Evolutionary conservation across 163 green algal species (phyloP).

Genomic region (Volvox carteri): DNA sequence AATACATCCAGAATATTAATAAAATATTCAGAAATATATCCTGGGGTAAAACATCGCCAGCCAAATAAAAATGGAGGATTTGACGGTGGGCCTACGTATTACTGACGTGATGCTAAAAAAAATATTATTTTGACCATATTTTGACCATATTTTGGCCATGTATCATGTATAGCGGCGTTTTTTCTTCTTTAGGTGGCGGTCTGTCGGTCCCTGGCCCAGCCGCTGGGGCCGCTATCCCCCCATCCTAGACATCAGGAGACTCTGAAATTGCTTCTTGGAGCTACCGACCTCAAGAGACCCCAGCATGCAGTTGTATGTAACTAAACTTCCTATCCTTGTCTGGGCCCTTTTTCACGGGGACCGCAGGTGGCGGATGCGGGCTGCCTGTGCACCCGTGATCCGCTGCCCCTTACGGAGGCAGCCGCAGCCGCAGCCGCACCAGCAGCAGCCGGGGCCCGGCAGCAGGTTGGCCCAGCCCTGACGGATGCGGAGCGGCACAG

Average conservation of each 20-base stretch:
- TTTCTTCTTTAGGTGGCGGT: too few species aligned
- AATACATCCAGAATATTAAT: too few species aligned
- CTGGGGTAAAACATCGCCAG: background rate
- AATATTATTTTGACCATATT: background rate
- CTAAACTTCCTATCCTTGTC: too few species aligned
- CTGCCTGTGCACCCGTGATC: conserved; percentile 56
- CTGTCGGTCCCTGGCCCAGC: too few species aligned
- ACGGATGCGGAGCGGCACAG: conserved; percentile 57
- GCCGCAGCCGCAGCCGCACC: background rate
- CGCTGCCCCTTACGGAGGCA: conserved; percentile 2
- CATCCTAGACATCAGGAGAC: too few species aligned
- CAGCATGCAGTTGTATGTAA: too few species aligned
- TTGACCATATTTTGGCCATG: background rate
- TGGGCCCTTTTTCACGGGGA: too few species aligned
- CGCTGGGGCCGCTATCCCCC: too few species aligned
- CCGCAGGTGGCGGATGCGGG: conserved; percentile 68
- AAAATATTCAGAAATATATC: background rate
- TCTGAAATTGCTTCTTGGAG: too few species aligned
- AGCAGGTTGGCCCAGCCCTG: conserved; percentile 8
- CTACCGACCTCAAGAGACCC: too few species aligned
- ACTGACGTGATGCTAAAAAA: background rate
- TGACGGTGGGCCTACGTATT: background rate
- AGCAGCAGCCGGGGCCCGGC: background rate
- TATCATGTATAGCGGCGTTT: background rate
- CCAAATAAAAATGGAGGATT: background rate